Base-by-base conservation (phyloP, 306 rosid genomes). In the Calophaca sinica region DNA sequence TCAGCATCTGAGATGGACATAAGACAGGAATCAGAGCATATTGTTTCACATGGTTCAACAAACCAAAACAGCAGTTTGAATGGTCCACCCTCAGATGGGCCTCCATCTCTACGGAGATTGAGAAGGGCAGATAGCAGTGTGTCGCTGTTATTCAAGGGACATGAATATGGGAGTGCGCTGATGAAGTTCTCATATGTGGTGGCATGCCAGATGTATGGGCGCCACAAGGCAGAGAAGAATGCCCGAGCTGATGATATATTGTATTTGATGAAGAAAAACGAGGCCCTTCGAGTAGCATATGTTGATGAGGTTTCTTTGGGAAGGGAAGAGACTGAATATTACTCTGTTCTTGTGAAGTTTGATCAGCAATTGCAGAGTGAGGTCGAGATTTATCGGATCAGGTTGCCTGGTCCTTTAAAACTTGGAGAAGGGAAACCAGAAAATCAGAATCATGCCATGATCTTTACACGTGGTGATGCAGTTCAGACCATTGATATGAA, bases 381-480 rank as follows among this genome's bases (percentile, higher is more conserved):
- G 80, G 98, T 94, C 33, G 97, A 89, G 89, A 87, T 94, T 35
- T 94, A 87, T 70, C 87, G 97, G 58, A 75, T 94, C 75, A 88
- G 81, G 85, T 81, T 94, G 87, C 98, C 98, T 7, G 98, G 98
- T 78, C 97, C 94, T 48, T 66, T 94, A 81, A 91, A 94, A 78
- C 83, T 94, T 36, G 98, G 98, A 54, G 98, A 94, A 87, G 98
- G 98, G 65, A 94, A 94, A 75, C 97, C 98, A 31, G 98, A 94
- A 78, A 94, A 94, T 75, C 98, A 94, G 77, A 94, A 93, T 81
- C 98, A 94, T 80, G 97, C 98, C 73, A 80, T 94, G 80, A 89
- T 94, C 84, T 94, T 94, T 81, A 94, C 97, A 26, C 81, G 98
- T 39, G 98, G 98, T 35, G 98, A 94, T 84, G 97, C 98, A 33